Percentiles rank a stretch among this genome's conserved stretches.
phyloP scores from a whole-genome alignment of 2,329 filamentous ascomycete genomes.

The Stenocarpella maydis region DNA sequence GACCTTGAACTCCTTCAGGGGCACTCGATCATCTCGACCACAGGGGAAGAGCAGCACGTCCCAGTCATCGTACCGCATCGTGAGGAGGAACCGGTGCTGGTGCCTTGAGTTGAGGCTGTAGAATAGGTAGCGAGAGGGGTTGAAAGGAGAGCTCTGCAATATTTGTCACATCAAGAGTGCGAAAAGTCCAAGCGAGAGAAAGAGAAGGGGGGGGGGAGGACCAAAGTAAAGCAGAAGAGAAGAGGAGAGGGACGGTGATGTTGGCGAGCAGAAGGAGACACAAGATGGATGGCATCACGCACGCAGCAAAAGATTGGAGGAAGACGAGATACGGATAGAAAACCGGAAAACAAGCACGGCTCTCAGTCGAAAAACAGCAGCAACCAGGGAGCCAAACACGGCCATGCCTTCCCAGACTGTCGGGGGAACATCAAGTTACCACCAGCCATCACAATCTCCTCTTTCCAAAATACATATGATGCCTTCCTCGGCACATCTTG shows the following conservation, averaged over 20 bases:
- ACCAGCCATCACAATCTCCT: background rate
- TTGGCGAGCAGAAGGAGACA: background rate
- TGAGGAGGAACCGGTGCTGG: conserved; percentile 36
- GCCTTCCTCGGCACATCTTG: background rate
- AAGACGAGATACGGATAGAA: too few relatives aligned
- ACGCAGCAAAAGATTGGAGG: too few relatives aligned
- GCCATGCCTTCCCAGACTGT: conserved; percentile 9
- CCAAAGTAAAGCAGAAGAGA: background rate
- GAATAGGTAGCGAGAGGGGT: conserved; percentile 11
- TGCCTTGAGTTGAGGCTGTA: background rate
- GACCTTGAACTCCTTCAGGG: conserved; percentile 84
- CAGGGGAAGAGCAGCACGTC: conserved; percentile 82
- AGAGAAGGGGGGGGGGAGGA: too few relatives aligned
- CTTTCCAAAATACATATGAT: background rate
- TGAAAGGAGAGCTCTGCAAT: background rate
- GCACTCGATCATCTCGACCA: conserved; percentile 65
- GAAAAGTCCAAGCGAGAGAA: background rate
- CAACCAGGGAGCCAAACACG: background rate
- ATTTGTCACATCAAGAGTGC: background rate
- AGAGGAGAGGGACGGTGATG: background rate
- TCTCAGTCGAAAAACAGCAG: background rate
- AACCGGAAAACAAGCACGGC: too few relatives aligned
- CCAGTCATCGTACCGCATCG: conserved; percentile 88
- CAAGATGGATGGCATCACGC: too few relatives aligned
- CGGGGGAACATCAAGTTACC: background rate